Conservation (phyloP, 257 asterid species). For the Jaltomata sinuosa region DNA sequence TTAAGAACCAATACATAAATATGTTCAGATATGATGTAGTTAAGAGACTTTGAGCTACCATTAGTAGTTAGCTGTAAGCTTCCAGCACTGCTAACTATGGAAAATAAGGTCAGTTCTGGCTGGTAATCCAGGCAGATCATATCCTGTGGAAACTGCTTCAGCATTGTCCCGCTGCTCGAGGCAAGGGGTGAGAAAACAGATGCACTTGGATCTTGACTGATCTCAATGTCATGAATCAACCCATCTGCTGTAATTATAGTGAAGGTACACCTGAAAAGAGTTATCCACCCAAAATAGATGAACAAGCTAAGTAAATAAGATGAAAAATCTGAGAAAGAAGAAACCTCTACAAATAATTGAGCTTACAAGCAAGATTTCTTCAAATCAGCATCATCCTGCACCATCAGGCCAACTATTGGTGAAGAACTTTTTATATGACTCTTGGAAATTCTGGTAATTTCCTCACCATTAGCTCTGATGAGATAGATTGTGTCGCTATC, state of each 20-base stretch:
- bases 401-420: constrained; percentile 68
- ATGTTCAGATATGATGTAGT: not conserved
- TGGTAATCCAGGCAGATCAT: constrained; percentile 77
- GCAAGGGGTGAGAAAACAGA: constrained; percentile 48
- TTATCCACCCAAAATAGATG: constrained; percentile 14
- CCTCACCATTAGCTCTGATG: constrained; percentile 83
- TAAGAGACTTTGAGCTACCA: constrained; percentile 37
- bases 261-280: constrained; percentile 69
- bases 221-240: constrained; percentile 69
- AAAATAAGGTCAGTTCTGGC: constrained; percentile 44
- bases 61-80: constrained; percentile 25
- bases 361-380: constrained; percentile 70
- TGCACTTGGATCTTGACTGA: constrained; percentile 77
- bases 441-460: constrained; percentile 70
- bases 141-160: constrained; percentile 44
- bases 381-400: constrained; percentile 42
- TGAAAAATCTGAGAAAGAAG: constrained; percentile 9
- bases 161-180: constrained; percentile 28
- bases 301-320: constrained; percentile 12
- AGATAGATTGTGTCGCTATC: constrained; percentile 55
- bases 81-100: constrained; percentile 43
- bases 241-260: constrained; percentile 74
- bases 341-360: constrained; percentile 5
- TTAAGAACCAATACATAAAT: not conserved
- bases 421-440: constrained; percentile 50